Percentiles rank a stretch among this genome's conserved stretches.
These are phyloP conservation scores for Hyphodiscus sp. DNA, from an alignment of 2,329 filamentous ascomycete genomes.

Conservation along the genomic window DNA sequence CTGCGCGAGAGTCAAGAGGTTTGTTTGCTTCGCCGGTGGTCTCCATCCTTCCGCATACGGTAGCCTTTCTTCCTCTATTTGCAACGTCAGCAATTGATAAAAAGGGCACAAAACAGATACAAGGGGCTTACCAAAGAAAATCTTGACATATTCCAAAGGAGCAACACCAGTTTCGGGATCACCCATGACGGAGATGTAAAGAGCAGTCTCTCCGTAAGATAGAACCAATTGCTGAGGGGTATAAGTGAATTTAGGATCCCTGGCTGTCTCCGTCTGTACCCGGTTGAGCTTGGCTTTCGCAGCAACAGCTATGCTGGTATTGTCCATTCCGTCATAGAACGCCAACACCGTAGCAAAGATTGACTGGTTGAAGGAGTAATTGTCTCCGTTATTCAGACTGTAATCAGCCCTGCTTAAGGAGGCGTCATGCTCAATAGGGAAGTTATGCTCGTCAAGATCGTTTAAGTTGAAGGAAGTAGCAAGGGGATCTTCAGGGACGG, in stretches of 20 bases:
- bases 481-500: conserved; percentile 14
- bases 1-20: conserved; percentile 10
- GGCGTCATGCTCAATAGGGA: conserved; percentile 33
- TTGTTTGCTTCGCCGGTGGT: conserved; percentile 15
- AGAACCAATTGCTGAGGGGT: conserved; percentile 29
- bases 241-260: conserved; percentile 31
- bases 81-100: no score
- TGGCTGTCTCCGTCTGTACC: conserved; percentile 20
- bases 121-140: conserved; percentile 24
- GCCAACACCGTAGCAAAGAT: conserved; percentile 28
- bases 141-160: conserved; percentile 29
- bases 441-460: conserved; percentile 26
- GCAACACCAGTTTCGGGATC: conserved; percentile 29
- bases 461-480: conserved; percentile 20
- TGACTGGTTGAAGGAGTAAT: conserved; percentile 30
- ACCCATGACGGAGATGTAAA: conserved; percentile 33
- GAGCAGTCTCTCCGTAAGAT: conserved; percentile 32
- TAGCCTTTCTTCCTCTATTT: conserved; percentile 30
- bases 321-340: conserved; percentile 21
- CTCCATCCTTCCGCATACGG: conserved; percentile 33
- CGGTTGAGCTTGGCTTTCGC: conserved; percentile 28
- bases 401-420: conserved; percentile 30
- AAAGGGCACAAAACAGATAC: no score
- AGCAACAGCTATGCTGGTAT: conserved; percentile 25
- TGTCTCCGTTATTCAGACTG: conserved; percentile 28